Evolutionary conservation across 2,329 filamentous ascomycete species (phyloP), one percentile per base, ranked within the genome.

Genomic region (Cladosporium phlei): DNA sequence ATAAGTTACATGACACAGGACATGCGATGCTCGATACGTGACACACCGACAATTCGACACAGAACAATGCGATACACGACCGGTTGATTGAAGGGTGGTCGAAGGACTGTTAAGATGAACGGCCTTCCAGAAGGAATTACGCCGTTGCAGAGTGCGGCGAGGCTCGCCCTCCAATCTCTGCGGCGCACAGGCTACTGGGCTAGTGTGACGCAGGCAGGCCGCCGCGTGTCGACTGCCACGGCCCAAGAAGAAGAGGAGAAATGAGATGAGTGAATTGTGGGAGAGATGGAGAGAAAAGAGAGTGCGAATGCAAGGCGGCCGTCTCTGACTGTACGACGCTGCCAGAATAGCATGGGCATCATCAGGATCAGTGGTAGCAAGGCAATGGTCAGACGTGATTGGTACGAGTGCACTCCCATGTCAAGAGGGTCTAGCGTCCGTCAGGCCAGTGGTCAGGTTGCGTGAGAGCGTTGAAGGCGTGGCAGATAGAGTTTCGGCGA

Each of bases 131-230:
- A 45, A 45, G 32, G 22, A 37, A 28, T 35, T 19, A 19, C 30
- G 17, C 16, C 24, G 42, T 45, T 32, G 42, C 42, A 45, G 42
- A 43, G 30, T 29, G 32, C 42, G 42, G 42, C 42, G 42, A 45
- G 42, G 29, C 24, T 32, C 27, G 39, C 14, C 42, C 42, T 45
- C 24, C 32, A 45, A 45, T 45, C 32, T 45, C 32, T 45, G 28
- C 30, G 22, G 33, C 17, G 32, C 32, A 45, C 42, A 37, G 42
- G 42, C 39, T 32, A 11, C 29, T 28, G 17, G 7, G 39, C 32
- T 45, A 37, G 42, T 45, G 42, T 45, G 42, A 45, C 42, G 42
- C 42, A 45, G n/a, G 42, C 42, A 45, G n/a, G 33, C 17, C 42
- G 42, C 42, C 42, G 42, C 42, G 32, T 35, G 42, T 44, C 21